Evolutionary conservation across 1,284 basidiomycete genomes (phyloP).

Genomic region (Sanghuangporus baumii): DNA sequence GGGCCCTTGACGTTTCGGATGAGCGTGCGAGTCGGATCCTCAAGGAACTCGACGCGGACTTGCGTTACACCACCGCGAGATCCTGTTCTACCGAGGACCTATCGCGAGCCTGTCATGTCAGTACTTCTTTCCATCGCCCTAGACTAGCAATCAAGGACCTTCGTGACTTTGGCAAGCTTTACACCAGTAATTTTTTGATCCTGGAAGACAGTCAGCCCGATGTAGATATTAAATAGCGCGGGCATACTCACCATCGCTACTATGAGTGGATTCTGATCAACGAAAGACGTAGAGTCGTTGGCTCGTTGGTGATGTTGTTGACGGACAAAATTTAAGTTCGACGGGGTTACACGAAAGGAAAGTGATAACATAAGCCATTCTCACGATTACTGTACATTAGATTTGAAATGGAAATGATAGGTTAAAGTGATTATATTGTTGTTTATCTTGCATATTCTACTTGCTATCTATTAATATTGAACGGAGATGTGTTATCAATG

Average conservation of each 20-base stretch:
- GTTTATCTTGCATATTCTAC: background rate
- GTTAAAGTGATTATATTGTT: background rate
- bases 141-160: constrained; percentile 44
- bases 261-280: background rate
- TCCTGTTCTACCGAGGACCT: constrained; percentile 98
- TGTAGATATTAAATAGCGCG: background rate
- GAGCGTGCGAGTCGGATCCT: constrained; percentile 93
- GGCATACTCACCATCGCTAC: background rate
- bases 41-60: constrained; percentile 99
- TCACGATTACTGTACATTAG: background rate
- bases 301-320: constrained; percentile 1
- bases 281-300: background rate
- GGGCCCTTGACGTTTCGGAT: constrained; percentile 99
- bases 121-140: background rate
- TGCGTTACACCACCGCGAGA: constrained; percentile 99
- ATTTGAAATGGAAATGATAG: background rate
- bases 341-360: background rate
- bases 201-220: constrained; percentile 29
- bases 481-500: background rate
- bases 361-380: background rate
- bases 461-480: background rate
- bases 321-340: constrained; percentile 14
- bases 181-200: constrained; percentile 75
- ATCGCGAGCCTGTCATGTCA: constrained; percentile 8
- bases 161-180: constrained; percentile 94